Conservation (phyloP, 1,139 yeast species). For the Yamadazyma atmosphaerica region DNA sequence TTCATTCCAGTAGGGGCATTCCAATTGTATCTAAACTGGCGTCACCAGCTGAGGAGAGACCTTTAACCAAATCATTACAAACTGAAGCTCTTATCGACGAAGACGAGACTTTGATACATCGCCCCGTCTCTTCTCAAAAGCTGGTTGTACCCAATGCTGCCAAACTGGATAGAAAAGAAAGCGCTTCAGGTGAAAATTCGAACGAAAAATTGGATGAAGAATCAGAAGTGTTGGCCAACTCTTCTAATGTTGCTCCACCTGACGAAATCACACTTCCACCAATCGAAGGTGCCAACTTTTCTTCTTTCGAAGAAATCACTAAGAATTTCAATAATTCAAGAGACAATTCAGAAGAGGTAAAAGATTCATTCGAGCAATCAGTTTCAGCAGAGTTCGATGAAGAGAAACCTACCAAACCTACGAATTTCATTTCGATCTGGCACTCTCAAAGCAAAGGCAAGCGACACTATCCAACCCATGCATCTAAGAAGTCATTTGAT, state of each 20-base stretch:
- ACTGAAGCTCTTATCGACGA: neutral
- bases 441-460: slow-evolving; percentile 34
- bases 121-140: neutral
- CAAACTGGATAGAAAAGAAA: too few species aligned
- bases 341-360: slow-evolving; percentile 7
- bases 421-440: slow-evolving; percentile 44
- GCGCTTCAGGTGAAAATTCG: neutral
- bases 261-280: slow-evolving; percentile 40
- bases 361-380: slow-evolving; percentile 38
- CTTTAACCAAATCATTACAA: neutral
- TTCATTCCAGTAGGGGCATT: neutral
- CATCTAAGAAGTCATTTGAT: slow-evolving; percentile 11
- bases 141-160: too few species aligned
- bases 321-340: slow-evolving; percentile 20
- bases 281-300: slow-evolving; percentile 29
- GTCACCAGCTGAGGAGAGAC: neutral
- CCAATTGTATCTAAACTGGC: neutral
- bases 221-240: slow-evolving; percentile 34
- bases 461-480: slow-evolving; percentile 7
- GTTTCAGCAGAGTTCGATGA: slow-evolving; percentile 46
- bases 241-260: slow-evolving; percentile 44
- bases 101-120: slow-evolving; percentile 8
- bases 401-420: slow-evolving; percentile 24
- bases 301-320: slow-evolving; percentile 42
- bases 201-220: too few species aligned